Base-by-base conservation (phyloP, 2,329 filamentous ascomycete genomes). In the Metarhizium album region DNA sequence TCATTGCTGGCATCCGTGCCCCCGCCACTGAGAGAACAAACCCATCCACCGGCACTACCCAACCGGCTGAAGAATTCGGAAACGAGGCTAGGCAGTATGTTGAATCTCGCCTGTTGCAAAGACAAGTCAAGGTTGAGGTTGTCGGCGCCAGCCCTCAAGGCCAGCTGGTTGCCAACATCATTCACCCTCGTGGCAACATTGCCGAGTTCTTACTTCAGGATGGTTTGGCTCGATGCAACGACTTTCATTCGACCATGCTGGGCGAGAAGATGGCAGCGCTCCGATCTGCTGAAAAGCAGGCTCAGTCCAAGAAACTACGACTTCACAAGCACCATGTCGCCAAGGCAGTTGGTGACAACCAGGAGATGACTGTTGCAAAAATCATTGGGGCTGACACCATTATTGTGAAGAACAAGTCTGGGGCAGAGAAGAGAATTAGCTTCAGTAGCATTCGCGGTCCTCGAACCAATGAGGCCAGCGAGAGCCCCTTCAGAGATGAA, bases 401-500 rank as follows among this genome's bases (percentile, higher is more conserved):
- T 48, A 84, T 89, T 60, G 76, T 97, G 49, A 84, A 89, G 55
- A 89, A 83, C 68, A 95, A 95, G 76, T 74, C 82, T 45, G 90
- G 90, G 7, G 75, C 73, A 4, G 93, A 98, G 72, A 94, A 90
- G 76, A 84, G 90, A 61, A 83, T 97, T 66, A 94, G 84, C 67
- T 75, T 98, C 53, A 95, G 89, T 74, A 97, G 91, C 65, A 80
- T 97, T 53, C 84, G 93, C 55, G 91, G 93, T 52, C 93, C 93
- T n/a, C 90, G 95, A 63, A 80, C 86, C 3, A 85, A 83, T 46
- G 91, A 97, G 66, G 80, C 87, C 20, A 85, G 88, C 52, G 91
- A 97, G 68, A 79, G 87, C 40, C 89, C 90, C 0, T 98, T 91
- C 74, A 80, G 83, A 58, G 86, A 93, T 13, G 91, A 96, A 64